Base-by-base conservation (phyloP, 257 asterid genomes). In the Petrea volubilis region DNA sequence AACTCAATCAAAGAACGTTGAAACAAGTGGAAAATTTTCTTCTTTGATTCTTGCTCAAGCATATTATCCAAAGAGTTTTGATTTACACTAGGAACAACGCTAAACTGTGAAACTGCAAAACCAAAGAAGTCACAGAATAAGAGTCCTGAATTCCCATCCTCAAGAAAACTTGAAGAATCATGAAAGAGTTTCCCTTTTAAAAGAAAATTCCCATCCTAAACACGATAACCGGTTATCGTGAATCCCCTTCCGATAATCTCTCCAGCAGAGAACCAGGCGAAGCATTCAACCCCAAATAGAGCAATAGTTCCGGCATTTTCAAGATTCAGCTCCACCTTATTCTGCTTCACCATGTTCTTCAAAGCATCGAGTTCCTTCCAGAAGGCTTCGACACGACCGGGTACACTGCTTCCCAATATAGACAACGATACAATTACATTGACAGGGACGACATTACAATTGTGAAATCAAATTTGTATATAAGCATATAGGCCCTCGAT, bases 241-340 rank as follows among this genome's bases (percentile, higher is more conserved):
- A 83, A 83, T 47, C 90, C 93, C 72, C 90, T 82, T 75, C 93
- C 93, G 31, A 87, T 75, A 41, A 87, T 84, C 81, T 87, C 90
- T 67, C 93, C 93, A 24, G 88, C 87, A 74, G 90, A 87, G 76
- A 60, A 87, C 93, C 93, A 87, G 15, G 88, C 88, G 76, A 74
- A 87, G 64, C 90, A 82, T 69, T 87, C 93, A 6, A 87, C 62
- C 28, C 88, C 93, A 27, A 87, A 87, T 47, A 87, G 53, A 17
- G 93, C 86, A 41, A 84, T 90, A 59, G 82, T 70, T 64, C 90
- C 88, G 52, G 86, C 90, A 77, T 87, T 84, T 70, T 87, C 93
- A 18, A 84, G 85, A 80, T 80, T 84, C 83, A 87, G 43, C 44
- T 87, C 93, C n/a, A 56, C 68, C 79, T 88, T 79, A 58, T 12